These are phyloP conservation scores for Lactarius evosmus DNA, from an alignment of 768 basidiomycete species.

Conservation along the genomic window DNA sequence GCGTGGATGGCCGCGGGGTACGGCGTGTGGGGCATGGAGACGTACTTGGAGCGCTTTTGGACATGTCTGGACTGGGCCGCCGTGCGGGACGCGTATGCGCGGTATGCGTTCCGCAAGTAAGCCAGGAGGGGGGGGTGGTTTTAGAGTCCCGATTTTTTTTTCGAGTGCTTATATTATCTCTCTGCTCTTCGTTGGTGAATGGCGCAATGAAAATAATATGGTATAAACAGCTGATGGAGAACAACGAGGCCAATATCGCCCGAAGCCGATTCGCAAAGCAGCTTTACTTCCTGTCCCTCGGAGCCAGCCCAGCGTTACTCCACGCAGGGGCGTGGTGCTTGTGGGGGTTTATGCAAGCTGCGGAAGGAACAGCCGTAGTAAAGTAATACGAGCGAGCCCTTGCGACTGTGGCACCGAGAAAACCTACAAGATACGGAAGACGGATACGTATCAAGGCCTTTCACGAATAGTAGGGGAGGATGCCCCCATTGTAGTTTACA, in stretches of 20 bases:
- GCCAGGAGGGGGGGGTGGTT: too few species aligned
- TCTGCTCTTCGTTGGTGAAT: background rate
- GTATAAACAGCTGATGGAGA: too few species aligned
- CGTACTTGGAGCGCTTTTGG: conserved; percentile 84
- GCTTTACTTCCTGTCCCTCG: too few species aligned
- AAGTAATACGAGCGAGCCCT: background rate
- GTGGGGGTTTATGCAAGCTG: too few species aligned
- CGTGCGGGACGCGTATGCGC: conserved; percentile 39
- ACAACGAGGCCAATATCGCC: too few species aligned
- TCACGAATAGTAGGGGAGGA: too few species aligned
- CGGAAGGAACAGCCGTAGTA: too few species aligned
- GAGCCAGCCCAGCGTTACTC: too few species aligned
- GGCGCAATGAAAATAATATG: background rate
- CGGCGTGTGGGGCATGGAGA: conserved; percentile 89
- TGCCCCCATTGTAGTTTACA: background rate
- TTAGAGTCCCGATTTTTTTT: background rate
- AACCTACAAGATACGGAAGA: background rate
- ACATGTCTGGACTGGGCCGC: conserved; percentile 73
- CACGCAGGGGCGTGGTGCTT: too few species aligned
- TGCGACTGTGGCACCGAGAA: background rate
- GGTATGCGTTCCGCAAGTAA: background rate
- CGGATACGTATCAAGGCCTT: background rate
- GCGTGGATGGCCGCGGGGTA: conserved; percentile 83
- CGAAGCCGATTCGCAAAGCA: too few species aligned
- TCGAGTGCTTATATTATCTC: background rate